These are phyloP conservation scores for Tetrapisispora namnaoensis DNA, from an alignment of 805 yeast genomes.

Conservation along the genomic window DNA sequence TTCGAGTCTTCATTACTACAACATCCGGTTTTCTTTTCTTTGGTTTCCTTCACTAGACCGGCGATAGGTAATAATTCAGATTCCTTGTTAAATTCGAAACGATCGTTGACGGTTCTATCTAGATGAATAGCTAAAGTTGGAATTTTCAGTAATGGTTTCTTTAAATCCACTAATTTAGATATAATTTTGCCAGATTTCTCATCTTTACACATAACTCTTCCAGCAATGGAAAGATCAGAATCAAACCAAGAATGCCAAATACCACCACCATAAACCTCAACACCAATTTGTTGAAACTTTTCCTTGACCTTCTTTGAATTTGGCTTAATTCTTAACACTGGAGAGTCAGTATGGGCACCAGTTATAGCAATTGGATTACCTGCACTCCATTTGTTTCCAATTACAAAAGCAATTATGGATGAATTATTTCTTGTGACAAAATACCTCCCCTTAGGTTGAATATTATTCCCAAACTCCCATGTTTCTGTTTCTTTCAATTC, in stretches of 20 bases:
- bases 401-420: slow-evolving; percentile 77
- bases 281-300: slow-evolving; percentile 83
- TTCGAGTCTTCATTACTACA: slow-evolving; percentile 35
- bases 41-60: slow-evolving; percentile 38
- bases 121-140: slow-evolving; percentile 94
- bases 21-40: slow-evolving; percentile 30
- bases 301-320: slow-evolving; percentile 57
- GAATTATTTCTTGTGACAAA: slow-evolving; percentile 86
- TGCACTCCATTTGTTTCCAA: slow-evolving; percentile 61
- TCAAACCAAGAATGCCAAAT: slow-evolving; percentile 97
- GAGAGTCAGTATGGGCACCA: slow-evolving; percentile 96
- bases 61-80: slow-evolving; percentile 79
- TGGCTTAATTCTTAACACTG: slow-evolving; percentile 83
- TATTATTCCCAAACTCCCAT: slow-evolving; percentile 45
- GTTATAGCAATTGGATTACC: slow-evolving; percentile 82
- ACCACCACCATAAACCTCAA: slow-evolving; percentile 93
- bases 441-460: slow-evolving; percentile 54
- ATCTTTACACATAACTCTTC: slow-evolving; percentile 67
- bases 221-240: slow-evolving; percentile 84
- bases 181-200: slow-evolving; percentile 38
- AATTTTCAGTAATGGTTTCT: slow-evolving; percentile 77
- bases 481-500: slow-evolving; percentile 61
- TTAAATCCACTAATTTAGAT: slow-evolving; percentile 66
- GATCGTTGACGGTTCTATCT: slow-evolving; percentile 62
- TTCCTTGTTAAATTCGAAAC: slow-evolving; percentile 85